These are phyloP conservation scores for Amanita pseudoporphyria DNA, from an alignment of 768 basidiomycete genomes.

Conservation along the genomic window DNA sequence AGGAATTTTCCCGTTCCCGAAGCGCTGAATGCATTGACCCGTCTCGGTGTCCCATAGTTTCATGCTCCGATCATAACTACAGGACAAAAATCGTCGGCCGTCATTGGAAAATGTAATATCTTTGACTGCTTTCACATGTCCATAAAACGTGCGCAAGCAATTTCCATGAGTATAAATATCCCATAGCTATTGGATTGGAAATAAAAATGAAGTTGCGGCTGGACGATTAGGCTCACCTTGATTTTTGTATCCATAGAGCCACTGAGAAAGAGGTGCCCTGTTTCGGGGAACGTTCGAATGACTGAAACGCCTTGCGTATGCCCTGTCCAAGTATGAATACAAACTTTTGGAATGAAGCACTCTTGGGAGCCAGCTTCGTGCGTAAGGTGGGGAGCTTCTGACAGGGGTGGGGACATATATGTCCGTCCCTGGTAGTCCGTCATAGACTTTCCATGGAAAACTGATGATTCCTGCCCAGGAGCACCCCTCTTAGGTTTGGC, in stretches of 20 bases:
- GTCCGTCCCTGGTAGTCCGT: slow-evolving; percentile 97
- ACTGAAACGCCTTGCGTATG: slow-evolving; percentile 96
- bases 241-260: slow-evolving; percentile 99
- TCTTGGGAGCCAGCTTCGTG: slow-evolving; percentile 79
- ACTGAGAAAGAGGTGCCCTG: slow-evolving; percentile 87
- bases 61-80: slow-evolving; percentile 94
- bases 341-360: slow-evolving; percentile 89
- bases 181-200: slow-evolving; percentile 67
- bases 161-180: slow-evolving; percentile 96
- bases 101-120: slow-evolving; percentile 95
- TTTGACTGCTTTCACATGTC: slow-evolving; percentile 94
- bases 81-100: slow-evolving; percentile 82
- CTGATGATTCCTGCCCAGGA: slow-evolving; percentile 81
- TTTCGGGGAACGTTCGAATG: slow-evolving; percentile 85
- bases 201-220: background rate
- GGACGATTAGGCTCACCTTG: slow-evolving; percentile 47
- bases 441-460: slow-evolving; percentile 97
- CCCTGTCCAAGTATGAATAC: slow-evolving; percentile 97
- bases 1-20: slow-evolving; percentile 96
- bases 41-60: slow-evolving; percentile 99
- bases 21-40: slow-evolving; percentile 92
- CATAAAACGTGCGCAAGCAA: slow-evolving; percentile 94
- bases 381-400: slow-evolving; percentile 79
- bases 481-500: slow-evolving; percentile 72
- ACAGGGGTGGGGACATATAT: slow-evolving; percentile 89